Evolutionary conservation across 1,284 basidiomycete genomes (phyloP), one percentile per base, ranked within the genome.

Genomic region (Cryptococcus sp.): DNA sequence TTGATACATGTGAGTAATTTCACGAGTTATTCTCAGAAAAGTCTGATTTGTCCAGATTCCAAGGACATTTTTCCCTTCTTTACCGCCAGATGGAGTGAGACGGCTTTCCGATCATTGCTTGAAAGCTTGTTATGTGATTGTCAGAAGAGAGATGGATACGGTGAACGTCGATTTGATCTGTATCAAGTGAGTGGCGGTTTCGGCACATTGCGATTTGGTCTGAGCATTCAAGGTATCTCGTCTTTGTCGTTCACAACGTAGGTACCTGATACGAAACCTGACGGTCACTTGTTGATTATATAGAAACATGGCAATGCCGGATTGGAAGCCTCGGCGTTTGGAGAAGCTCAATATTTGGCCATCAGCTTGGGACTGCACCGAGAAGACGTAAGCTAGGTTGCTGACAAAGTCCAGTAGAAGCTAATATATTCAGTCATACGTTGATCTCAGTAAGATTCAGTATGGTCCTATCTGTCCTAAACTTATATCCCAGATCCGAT

Each of bases 201-300:
- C 10, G 11, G 46, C 8, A 23, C 13, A n/a, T 14, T 23, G 8
- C 4, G 13, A 34, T 46, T 31, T 43, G 46, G 15, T 37, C 32
- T 11, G 36, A 11, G 33, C n/a, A n/a, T 10, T 13, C 4, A 38
- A 63, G 58, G 46, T 65, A 63, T 45, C 50, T 63, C 32, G 44
- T 55, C 5, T 52, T 61, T 47, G 53, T 65, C 8, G 52, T 63
- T n/a, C 64, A 65, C 55, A 63, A 63, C 30, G 63, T 59, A 15
- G 38, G 63, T 53, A 13, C 34, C n/a, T 11, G 30, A 49, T 11
- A 10, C 10, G 44, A 10, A 13, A 31, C 8, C 23, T 30, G 13
- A 11, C 13, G 13, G 23, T 13, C 23, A 23, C 10, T 46, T 46
- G 44, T 8, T 30, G 44, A 23, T 10, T 41, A 10, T n/a, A 41